These are phyloP conservation scores for Inonotus hispidus DNA, from an alignment of 1,284 basidiomycete genomes.

Conservation along the genomic window DNA sequence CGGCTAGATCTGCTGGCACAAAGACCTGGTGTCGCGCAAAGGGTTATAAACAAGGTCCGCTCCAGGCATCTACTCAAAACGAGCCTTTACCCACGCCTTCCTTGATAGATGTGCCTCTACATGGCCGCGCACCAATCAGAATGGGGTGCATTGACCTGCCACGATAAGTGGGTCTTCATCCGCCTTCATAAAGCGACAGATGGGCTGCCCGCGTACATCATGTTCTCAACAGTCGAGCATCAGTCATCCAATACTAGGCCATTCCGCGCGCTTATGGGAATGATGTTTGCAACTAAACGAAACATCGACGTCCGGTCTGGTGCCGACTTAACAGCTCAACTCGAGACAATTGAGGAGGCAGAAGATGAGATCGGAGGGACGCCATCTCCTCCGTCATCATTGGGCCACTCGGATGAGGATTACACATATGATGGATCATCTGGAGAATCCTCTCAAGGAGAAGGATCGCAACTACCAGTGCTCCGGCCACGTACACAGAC, in stretches of 20 bases:
- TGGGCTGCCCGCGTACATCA: background rate
- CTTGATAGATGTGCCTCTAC: background rate
- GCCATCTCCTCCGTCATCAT: too few relatives aligned
- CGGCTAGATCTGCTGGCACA: too few relatives aligned
- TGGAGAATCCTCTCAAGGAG: background rate
- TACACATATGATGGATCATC: background rate
- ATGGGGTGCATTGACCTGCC: slow-evolving; percentile 1
- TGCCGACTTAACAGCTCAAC: background rate
- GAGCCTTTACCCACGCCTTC: background rate
- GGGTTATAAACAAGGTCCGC: too few relatives aligned
- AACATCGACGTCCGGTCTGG: background rate
- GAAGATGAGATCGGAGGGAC: too few relatives aligned
- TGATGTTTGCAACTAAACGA: background rate
- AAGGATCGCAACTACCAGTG: background rate
- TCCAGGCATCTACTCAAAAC: background rate
- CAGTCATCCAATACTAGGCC: background rate
- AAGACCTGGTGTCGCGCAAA: too few relatives aligned
- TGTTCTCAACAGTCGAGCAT: background rate
- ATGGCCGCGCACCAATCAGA: background rate
- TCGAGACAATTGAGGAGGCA: background rate
- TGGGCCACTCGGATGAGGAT: background rate
- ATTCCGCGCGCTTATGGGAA: background rate
- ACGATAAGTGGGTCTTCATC: background rate
- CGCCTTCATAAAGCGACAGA: background rate
- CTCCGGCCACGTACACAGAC: background rate